A percentile compares a stretch with the other conserved stretches of the same genome.
Evolutionary conservation across 805 yeast genomes (phyloP).

Genomic region (Candida lessepsii): DNA sequence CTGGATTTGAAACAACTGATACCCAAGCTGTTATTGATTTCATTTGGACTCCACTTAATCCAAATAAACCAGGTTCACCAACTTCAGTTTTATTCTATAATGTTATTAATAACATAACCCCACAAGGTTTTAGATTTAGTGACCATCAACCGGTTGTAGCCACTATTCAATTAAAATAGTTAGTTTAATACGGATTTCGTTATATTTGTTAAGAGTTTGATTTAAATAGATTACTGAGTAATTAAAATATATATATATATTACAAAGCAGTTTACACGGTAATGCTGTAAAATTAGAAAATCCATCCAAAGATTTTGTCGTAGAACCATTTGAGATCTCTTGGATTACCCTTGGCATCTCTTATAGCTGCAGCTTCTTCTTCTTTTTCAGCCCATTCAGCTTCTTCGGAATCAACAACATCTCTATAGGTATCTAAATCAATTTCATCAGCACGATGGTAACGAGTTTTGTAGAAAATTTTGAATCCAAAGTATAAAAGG

Average conservation of each 20-base stretch:
- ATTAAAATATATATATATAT: constrained; percentile 7
- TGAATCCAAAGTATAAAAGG: constrained; percentile 56
- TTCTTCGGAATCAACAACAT: constrained; percentile 54
- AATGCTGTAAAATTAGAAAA: constrained; percentile 36
- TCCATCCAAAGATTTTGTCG: constrained; percentile 48
- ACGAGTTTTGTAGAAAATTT: constrained; percentile 51
- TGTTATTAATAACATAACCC: constrained; percentile 32
- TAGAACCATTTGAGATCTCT: constrained; percentile 47
- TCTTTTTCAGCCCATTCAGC: constrained; percentile 35
- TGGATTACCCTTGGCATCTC: constrained; percentile 44
- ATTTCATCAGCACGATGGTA: constrained; percentile 53
- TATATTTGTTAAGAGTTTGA: not conserved
- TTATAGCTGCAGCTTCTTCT: constrained; percentile 32
- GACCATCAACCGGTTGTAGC: constrained; percentile 47
- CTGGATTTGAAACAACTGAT: constrained; percentile 34
- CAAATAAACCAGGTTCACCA: constrained; percentile 7
- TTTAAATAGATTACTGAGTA: not conserved
- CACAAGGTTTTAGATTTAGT: constrained; percentile 35
- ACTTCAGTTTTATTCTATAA: constrained; percentile 26
- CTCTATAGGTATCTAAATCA: constrained; percentile 58
- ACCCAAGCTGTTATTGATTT: constrained; percentile 40
- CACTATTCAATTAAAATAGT: constrained; percentile 5
- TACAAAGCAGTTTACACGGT: not conserved
- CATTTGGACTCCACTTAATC: constrained; percentile 31
- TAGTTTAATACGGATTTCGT: not conserved